Evolutionary conservation across 129 eudicot genomes (phyloP).

Genomic region (Deinandra increscens): DNA sequence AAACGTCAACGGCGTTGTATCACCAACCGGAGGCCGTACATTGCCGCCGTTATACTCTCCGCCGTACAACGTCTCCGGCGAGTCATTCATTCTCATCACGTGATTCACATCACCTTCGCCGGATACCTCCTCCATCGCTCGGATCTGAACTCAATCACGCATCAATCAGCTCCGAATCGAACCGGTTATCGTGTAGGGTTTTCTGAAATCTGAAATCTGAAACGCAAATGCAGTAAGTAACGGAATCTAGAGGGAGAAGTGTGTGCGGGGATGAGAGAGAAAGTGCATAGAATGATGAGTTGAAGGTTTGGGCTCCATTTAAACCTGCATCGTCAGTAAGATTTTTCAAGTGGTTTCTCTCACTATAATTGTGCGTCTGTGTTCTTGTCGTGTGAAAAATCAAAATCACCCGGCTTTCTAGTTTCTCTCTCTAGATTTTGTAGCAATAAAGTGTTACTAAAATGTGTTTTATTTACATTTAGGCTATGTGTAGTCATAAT

Average conservation of each 20-base stretch:
- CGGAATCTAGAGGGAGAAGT: constrained; percentile 14
- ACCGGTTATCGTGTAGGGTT: constrained; percentile 26
- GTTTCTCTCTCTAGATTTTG: constrained; percentile 1
- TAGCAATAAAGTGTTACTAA: background rate
- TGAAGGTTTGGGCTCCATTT: constrained; percentile 25
- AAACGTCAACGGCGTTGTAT: constrained; percentile 44
- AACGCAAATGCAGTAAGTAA: constrained; percentile 14
- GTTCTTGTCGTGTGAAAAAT: constrained; percentile 19
- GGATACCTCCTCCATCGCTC: constrained; percentile 58
- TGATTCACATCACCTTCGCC: constrained; percentile 55
- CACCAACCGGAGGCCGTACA: constrained; percentile 38
- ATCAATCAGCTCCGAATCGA: constrained; percentile 38
- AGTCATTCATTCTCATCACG: constrained; percentile 27
- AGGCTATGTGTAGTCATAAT: too few relatives aligned
- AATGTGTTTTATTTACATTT: background rate
- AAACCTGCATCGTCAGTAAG: constrained; percentile 42
- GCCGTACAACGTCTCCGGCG: constrained; percentile 35
- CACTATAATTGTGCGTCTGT: constrained; percentile 35
- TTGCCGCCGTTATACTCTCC: constrained; percentile 53
- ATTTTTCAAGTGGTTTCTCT: constrained; percentile 39
- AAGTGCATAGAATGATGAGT: constrained; percentile 18
- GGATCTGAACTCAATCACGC: constrained; percentile 56
- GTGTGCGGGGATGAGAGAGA: constrained; percentile 11
- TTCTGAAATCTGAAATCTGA: constrained; percentile 18
- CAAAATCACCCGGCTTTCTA: too few relatives aligned